phyloP scores from a whole-genome alignment of 2,329 filamentous ascomycete species.

The Apiospora rasikravindrae region DNA sequence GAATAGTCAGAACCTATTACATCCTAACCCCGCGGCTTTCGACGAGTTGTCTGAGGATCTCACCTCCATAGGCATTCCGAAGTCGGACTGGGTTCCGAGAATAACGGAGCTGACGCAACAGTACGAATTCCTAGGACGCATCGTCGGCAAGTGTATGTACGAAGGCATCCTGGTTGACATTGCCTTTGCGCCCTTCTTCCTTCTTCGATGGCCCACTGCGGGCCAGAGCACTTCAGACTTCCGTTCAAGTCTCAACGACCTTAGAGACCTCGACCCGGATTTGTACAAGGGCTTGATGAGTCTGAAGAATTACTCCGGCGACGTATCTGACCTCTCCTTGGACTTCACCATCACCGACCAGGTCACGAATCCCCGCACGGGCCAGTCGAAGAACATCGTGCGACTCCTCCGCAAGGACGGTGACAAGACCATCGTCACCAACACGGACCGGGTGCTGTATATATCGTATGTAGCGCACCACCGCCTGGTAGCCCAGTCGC shows the following conservation, averaged over 20 bases:
- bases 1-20: slow-evolving; percentile 85
- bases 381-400: slow-evolving; percentile 66
- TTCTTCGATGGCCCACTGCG: slow-evolving; percentile 90
- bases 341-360: slow-evolving; percentile 90
- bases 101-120: slow-evolving; percentile 69
- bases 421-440: slow-evolving; percentile 79
- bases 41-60: slow-evolving; percentile 71
- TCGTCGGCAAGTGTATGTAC: slow-evolving; percentile 96
- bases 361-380: slow-evolving; percentile 48
- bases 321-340: slow-evolving; percentile 80
- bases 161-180: slow-evolving; percentile 95
- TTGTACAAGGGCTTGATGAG: slow-evolving; percentile 84
- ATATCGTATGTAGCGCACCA: slow-evolving; percentile 91
- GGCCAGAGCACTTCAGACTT: slow-evolving; percentile 69
- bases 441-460: slow-evolving; percentile 92
- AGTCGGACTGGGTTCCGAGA: slow-evolving; percentile 59
- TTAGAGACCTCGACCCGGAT: slow-evolving; percentile 88
- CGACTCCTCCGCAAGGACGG: slow-evolving; percentile 79
- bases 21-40: slow-evolving; percentile 81
- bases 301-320: slow-evolving; percentile 83
- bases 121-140: slow-evolving; percentile 90
- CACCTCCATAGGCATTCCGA: slow-evolving; percentile 54
- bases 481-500: slow-evolving; percentile 80
- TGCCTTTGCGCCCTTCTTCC: slow-evolving; percentile 91
- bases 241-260: slow-evolving; percentile 91